Conservation (phyloP, 2,329 filamentous ascomycete species). For the Trichoderma koningii region DNA sequence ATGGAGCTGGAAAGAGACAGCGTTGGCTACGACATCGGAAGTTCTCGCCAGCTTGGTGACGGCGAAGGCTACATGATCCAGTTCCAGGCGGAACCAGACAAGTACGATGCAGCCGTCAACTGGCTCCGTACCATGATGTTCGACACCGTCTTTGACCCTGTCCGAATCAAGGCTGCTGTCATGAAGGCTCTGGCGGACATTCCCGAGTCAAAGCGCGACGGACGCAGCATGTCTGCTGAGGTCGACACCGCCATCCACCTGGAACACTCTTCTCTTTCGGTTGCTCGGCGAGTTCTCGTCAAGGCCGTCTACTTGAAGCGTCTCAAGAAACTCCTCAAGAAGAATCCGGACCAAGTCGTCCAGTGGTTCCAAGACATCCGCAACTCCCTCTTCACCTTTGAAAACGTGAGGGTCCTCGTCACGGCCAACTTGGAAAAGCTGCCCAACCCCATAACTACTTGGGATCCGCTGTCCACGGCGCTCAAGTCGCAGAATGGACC, state of each 20-base stretch:
- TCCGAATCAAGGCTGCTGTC: slow-evolving; percentile 63
- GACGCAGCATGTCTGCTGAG: slow-evolving; percentile 65
- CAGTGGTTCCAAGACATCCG: slow-evolving; percentile 76
- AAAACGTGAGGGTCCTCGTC: slow-evolving; percentile 84
- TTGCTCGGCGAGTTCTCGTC: slow-evolving; percentile 79
- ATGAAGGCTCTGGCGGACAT: slow-evolving; percentile 88
- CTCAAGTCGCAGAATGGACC: slow-evolving; percentile 44
- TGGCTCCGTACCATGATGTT: slow-evolving; percentile 89
- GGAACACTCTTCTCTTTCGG: slow-evolving; percentile 71
- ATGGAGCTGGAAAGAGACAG: slow-evolving; percentile 90
- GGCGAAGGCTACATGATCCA: slow-evolving; percentile 78
- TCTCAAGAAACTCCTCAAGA: slow-evolving; percentile 76
- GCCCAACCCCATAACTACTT: slow-evolving; percentile 72
- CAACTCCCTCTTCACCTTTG: slow-evolving; percentile 73
- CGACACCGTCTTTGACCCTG: slow-evolving; percentile 81
- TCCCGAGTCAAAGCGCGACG: slow-evolving; percentile 87
- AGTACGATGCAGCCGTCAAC: slow-evolving; percentile 77
- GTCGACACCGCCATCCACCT: slow-evolving; percentile 79
- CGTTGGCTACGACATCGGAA: slow-evolving; percentile 75
- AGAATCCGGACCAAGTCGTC: slow-evolving; percentile 74
- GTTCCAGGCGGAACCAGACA: slow-evolving; percentile 84
- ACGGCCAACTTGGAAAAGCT: slow-evolving; percentile 78
- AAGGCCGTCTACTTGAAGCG: slow-evolving; percentile 86
- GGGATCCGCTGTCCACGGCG: slow-evolving; percentile 58
- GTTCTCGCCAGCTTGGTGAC: slow-evolving; percentile 70